Conservation (phyloP, 1,284 basidiomycete genomes). For the Fomes fomentarius region DNA sequence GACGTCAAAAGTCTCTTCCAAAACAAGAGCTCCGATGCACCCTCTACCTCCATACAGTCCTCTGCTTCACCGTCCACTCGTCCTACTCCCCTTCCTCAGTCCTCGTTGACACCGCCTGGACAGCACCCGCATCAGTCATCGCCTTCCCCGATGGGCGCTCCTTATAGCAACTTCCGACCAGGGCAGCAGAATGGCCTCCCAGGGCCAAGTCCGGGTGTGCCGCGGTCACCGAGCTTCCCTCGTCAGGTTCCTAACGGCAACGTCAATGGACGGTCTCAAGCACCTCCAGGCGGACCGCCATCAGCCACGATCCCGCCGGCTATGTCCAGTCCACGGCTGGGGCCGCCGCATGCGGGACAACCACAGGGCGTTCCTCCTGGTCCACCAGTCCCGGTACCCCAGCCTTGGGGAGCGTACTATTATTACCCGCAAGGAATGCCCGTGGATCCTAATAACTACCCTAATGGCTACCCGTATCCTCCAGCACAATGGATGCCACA, state of each 20-base stretch:
- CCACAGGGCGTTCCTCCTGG: constrained; percentile 42
- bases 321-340: constrained; percentile 68
- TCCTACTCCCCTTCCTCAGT: constrained; percentile 48
- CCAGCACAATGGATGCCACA: constrained; percentile 44
- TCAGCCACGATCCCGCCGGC: constrained; percentile 45
- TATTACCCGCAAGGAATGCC: constrained; percentile 30
- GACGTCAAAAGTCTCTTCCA: constrained; percentile 76
- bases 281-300: constrained; percentile 53
- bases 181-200: constrained; percentile 35
- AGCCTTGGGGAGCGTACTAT: constrained; percentile 41
- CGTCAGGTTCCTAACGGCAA: constrained; percentile 68
- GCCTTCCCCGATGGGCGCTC: constrained; percentile 48
- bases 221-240: constrained; percentile 67
- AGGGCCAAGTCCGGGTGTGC: constrained; percentile 46
- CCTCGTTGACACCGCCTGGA: constrained; percentile 31
- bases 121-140: constrained; percentile 46
- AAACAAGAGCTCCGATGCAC: constrained; percentile 44
- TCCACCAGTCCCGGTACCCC: constrained; percentile 28
- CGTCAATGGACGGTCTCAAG: constrained; percentile 55
- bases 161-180: constrained; percentile 40
- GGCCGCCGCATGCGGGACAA: constrained; percentile 53
- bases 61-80: constrained; percentile 46
- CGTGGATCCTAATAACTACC: constrained; percentile 32
- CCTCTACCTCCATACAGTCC: constrained; percentile 42
- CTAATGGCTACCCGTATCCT: constrained; percentile 36